A percentile compares a stretch with the other conserved stretches of the same genome.
Evolutionary conservation across 306 rosid genomes (phyloP).

Genomic region (Cyclanthera cordifolia): DNA sequence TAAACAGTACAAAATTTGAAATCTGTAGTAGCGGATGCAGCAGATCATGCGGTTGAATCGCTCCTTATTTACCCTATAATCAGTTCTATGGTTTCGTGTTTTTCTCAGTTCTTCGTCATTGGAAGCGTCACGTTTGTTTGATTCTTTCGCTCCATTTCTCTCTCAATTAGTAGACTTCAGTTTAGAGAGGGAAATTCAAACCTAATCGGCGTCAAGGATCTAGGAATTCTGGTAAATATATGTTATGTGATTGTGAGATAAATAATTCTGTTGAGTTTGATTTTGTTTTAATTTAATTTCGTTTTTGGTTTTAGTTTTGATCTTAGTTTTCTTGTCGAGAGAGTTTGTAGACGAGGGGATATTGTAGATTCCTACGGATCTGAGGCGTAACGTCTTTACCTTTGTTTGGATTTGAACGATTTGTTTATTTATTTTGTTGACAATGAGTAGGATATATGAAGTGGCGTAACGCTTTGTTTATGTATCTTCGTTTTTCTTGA

Average conservation of each 20-base stretch:
- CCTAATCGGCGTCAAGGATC: not conserved
- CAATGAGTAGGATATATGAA: not conserved
- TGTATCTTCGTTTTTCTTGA: not conserved
- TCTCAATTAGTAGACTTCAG: not conserved
- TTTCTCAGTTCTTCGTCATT: conserved; percentile 1
- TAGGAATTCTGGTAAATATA: conserved; percentile 5
- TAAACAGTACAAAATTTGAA: accelerated
- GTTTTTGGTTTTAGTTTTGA: not conserved
- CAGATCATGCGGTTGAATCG: conserved; percentile 14
- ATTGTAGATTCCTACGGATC: not conserved
- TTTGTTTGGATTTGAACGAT: not conserved
- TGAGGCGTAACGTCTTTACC: not conserved
- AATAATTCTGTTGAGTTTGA: not conserved
- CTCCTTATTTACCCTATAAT: conserved; percentile 5
- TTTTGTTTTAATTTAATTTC: not conserved
- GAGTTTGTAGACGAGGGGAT: not conserved
- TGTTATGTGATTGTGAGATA: not conserved
- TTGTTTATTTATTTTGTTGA: not conserved
- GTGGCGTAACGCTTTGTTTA: not conserved
- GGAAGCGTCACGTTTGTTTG: conserved; percentile 3
- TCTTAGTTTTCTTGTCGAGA: not conserved
- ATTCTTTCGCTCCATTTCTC: not conserved
- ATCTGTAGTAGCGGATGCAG: not conserved
- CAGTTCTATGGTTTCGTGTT: not conserved
- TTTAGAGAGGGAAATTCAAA: not conserved